Evolutionary conservation across 2,329 filamentous ascomycete species (phyloP).

Genomic region (Ophiostoma sp.): DNA sequence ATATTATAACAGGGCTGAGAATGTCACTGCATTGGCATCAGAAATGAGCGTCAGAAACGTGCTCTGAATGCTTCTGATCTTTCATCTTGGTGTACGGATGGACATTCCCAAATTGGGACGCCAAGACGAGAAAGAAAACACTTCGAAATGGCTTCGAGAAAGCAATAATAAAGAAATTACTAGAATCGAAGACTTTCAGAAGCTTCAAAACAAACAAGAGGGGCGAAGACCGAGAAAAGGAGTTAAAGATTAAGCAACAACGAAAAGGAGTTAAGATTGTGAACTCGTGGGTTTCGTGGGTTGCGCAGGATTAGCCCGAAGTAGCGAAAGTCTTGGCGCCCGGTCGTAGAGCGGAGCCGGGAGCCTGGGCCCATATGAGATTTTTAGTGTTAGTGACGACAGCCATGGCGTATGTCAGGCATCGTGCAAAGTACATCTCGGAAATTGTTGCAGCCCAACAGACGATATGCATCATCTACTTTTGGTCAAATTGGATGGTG

Average conservation of each 20-base stretch:
- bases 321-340: conserved; percentile 16
- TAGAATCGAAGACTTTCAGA: no score
- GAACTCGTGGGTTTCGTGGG: not conserved
- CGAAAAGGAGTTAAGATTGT: not conserved
- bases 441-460: not conserved
- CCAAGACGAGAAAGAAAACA: not conserved
- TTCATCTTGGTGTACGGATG: not conserved
- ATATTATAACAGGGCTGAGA: not conserved
- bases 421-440: not conserved
- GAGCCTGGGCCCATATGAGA: not conserved
- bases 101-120: not conserved
- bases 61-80: not conserved
- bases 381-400: not conserved
- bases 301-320: conserved; percentile 2
- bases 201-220: not conserved
- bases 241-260: not conserved
- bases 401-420: not conserved
- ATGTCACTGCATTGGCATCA: no score
- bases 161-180: not conserved
- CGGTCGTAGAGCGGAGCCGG: not conserved
- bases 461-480: not conserved
- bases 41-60: no score
- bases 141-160: not conserved
- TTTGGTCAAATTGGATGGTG: no score
- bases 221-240: not conserved